Conservation (phyloP, 345 rosid species). For the Bruguiera parviflora region DNA sequence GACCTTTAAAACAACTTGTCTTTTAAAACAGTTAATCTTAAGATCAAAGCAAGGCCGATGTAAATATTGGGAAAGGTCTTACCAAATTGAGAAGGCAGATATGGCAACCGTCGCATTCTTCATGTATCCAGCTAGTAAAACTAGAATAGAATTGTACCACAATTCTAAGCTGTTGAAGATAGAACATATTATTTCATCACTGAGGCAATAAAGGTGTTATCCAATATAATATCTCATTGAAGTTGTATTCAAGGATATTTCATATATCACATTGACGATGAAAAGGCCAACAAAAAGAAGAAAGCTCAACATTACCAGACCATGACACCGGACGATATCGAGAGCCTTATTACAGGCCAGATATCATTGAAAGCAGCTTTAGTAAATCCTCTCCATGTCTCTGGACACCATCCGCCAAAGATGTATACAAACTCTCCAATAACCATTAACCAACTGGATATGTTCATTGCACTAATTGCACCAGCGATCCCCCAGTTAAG, state of each 20-base stretch:
- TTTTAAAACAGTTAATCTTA: neutral
- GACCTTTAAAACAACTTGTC: neutral
- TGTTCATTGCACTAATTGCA: slow-evolving; percentile 44
- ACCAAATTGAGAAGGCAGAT: slow-evolving; percentile 90
- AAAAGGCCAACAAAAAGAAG: neutral
- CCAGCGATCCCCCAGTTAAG: slow-evolving; percentile 47
- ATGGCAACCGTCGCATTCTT: slow-evolving; percentile 51
- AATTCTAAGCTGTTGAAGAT: slow-evolving; percentile 55
- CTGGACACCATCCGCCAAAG: slow-evolving; percentile 23
- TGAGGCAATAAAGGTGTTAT: too few species aligned
- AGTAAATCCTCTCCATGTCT: slow-evolving; percentile 27
- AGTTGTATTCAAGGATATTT: too few species aligned
- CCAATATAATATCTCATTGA: too few species aligned
- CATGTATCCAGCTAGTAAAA: slow-evolving; percentile 71
- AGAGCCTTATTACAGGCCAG: slow-evolving; percentile 41
- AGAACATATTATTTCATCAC: neutral
- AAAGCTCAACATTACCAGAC: slow-evolving; percentile 17
- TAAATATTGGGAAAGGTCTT: slow-evolving; percentile 7
- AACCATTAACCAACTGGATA: slow-evolving; percentile 42
- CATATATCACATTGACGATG: neutral
- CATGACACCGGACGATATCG: slow-evolving; percentile 38
- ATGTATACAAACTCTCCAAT: slow-evolving; percentile 41
- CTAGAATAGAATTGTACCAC: slow-evolving; percentile 67
- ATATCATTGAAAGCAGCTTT: slow-evolving; percentile 31
- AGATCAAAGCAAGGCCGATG: neutral